A percentile compares a stretch with the other conserved stretches of the same genome.
phyloP scores from a whole-genome alignment of 1,139 yeast genomes.

The Yamadazyma triangularis region DNA sequence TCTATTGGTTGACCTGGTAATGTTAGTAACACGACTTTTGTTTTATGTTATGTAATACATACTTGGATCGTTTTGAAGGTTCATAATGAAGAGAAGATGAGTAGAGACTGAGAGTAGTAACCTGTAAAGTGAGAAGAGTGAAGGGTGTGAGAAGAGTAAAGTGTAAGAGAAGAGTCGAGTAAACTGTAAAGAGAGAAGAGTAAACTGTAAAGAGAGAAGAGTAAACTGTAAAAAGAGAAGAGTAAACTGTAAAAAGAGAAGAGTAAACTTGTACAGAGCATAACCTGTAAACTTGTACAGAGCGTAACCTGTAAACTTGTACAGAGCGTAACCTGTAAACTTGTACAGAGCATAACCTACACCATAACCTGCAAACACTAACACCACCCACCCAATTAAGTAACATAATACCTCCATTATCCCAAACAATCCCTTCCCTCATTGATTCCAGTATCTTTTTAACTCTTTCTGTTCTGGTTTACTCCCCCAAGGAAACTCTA shows the following conservation, averaged over 20 bases:
- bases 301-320: too few relatives aligned
- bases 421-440: too few relatives aligned
- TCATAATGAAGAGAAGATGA: too few relatives aligned
- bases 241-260: neutral
- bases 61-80: constrained; percentile 21
- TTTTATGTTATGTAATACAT: constrained; percentile 15
- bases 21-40: constrained; percentile 9
- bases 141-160: neutral
- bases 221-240: neutral
- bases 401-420: too few relatives aligned
- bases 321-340: too few relatives aligned
- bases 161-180: neutral
- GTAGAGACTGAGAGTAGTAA: too few relatives aligned
- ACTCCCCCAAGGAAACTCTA: too few relatives aligned
- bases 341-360: too few relatives aligned
- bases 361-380: too few relatives aligned
- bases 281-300: neutral
- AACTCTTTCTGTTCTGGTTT: too few relatives aligned
- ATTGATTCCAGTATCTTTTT: too few relatives aligned
- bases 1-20: constrained; percentile 39
- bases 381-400: too few relatives aligned
- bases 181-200: neutral
- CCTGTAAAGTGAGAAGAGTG: neutral
- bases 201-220: neutral
- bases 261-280: neutral